These are phyloP conservation scores for Pisolithus sp. DNA, from an alignment of 768 basidiomycete species.

Conservation along the genomic window DNA sequence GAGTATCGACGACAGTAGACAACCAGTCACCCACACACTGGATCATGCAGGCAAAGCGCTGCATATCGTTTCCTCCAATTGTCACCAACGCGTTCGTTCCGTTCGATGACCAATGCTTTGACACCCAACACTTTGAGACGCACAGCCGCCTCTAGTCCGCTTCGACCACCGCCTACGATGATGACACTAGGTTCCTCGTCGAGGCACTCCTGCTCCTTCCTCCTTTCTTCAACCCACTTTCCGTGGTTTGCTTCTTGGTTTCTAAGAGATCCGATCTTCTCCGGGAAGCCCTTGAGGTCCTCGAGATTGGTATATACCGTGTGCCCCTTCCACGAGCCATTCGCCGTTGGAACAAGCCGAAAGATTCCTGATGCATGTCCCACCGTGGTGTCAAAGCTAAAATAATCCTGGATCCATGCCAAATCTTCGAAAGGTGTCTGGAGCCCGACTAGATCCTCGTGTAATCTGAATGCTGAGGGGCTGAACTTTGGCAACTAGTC, in stretches of 20 bases:
- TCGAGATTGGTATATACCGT: slow-evolving; percentile 56
- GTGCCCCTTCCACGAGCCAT: slow-evolving; percentile 19
- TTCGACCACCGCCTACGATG: slow-evolving; percentile 61
- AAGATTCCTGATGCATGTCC: slow-evolving; percentile 49
- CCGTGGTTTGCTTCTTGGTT: slow-evolving; percentile 41
- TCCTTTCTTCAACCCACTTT: slow-evolving; percentile 46
- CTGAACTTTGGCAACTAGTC: slow-evolving; percentile 31
- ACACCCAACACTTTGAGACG: slow-evolving; percentile 40
- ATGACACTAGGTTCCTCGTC: slow-evolving; percentile 50
- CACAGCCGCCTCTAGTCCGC: slow-evolving; percentile 49
- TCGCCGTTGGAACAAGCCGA: slow-evolving; percentile 43
- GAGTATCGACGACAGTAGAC: too few species aligned
- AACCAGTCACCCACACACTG: slow-evolving; percentile 34
- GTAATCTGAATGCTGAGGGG: slow-evolving; percentile 11
- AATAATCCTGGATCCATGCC: slow-evolving; percentile 49
- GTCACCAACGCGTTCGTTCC: slow-evolving; percentile 46
- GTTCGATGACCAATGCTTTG: slow-evolving; percentile 49
- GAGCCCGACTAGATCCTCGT: slow-evolving; percentile 23
- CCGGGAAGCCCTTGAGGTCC: slow-evolving; percentile 49
- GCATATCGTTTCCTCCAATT: slow-evolving; percentile 59
- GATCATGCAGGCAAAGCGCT: slow-evolving; percentile 48
- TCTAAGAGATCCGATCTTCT: slow-evolving; percentile 41
- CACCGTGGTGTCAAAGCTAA: slow-evolving; percentile 46
- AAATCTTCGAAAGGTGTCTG: slow-evolving; percentile 46
- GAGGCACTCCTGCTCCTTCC: slow-evolving; percentile 38